Evolutionary conservation across 2,329 filamentous ascomycete genomes (phyloP), one percentile per base, ranked within the genome.

Genomic region (Arthroderma sp.): DNA sequence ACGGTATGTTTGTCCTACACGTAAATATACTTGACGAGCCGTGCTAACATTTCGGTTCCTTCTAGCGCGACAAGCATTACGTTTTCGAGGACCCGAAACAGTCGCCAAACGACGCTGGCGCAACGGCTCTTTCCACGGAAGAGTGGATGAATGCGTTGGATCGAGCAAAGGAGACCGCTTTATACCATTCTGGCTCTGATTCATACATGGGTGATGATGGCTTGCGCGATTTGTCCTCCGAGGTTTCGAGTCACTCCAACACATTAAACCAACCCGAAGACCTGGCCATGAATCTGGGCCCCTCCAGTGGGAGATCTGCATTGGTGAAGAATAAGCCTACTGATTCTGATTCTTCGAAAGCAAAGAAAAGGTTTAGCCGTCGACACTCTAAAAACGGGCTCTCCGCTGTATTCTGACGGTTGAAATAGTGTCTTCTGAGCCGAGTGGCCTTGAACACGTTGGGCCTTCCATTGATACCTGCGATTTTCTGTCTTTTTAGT

Each of bases 101-200:
- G 11, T 78, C 80, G 47, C 72, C 72, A 40, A 75, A 70, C 50
- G 77, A 78, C 53, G 71, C 73, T 22, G 81, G 79, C 51, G 74
- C 73, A 36, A 76, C 75, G 37, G 78, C 80, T 49, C 74, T 78
- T 47, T 81, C 80, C 4, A 83, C 85, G 4, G 80, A 91, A 53
- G 89, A 96, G 61, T 98, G 91, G 91, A 74, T 96, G 40, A 88
- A 94, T 55, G 81, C 80, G 36, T 71, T 98, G 36, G 86, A 94
- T 54, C 79, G 84, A 52, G 87, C 91, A 4, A 83, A 82, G 57
- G 88, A 96, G 49, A 73, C 93, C 55, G 89, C 86, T 3, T 62
- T 84, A 31, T 83, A 83, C 2, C 83, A 89, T 56, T 44, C 48
- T 6, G 33, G 34, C 49, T 67, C 74, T 15, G 77, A 76, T 36